Conservation (phyloP, 768 basidiomycete species). For the Gloeophyllum trabeum region DNA sequence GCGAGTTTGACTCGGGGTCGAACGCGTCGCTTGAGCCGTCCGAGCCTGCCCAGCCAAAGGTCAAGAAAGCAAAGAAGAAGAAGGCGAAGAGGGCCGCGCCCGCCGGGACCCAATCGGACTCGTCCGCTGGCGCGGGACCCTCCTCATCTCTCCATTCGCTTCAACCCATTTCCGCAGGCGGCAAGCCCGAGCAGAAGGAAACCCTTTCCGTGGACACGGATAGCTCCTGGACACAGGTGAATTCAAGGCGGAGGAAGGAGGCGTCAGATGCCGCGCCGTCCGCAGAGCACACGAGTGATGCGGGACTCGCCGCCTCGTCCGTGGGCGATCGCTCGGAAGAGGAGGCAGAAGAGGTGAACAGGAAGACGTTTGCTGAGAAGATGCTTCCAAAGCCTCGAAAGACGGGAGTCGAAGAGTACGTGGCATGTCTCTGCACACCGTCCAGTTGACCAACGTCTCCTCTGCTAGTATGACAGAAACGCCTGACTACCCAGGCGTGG, state of each 20-base stretch:
- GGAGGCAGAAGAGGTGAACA: slow-evolving; percentile 12
- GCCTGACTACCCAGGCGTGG: slow-evolving; percentile 38
- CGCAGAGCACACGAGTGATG: slow-evolving; percentile 16
- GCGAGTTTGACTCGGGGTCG: slow-evolving; percentile 25
- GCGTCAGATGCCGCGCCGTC: slow-evolving; percentile 3
- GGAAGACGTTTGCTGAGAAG: slow-evolving; percentile 46
- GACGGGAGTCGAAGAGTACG: slow-evolving; percentile 64
- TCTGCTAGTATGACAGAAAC: slow-evolving; percentile 50
- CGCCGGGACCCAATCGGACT: slow-evolving; percentile 12
- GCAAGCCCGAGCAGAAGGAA: slow-evolving; percentile 19
- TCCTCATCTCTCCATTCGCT: slow-evolving; percentile 8
- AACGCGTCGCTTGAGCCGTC: slow-evolving; percentile 6
- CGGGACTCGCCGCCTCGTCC: slow-evolving; percentile 27
- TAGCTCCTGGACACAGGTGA: slow-evolving; percentile 66
- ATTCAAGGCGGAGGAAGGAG: slow-evolving; percentile 25
- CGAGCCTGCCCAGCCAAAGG: slow-evolving; percentile 16
- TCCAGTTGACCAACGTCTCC: slow-evolving; percentile 5
- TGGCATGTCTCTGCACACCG: slow-evolving; percentile 7
- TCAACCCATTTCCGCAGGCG: slow-evolving; percentile 4
- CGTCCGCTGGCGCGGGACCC: slow-evolving; percentile 17
- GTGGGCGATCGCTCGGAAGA: slow-evolving; percentile 22
- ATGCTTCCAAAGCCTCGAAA: slow-evolving; percentile 53
- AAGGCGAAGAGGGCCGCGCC: slow-evolving; percentile 14
- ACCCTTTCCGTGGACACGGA: slow-evolving; percentile 35
- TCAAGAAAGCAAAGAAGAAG: slow-evolving; percentile 37